Base-by-base conservation (phyloP, 106 monocot species). In the Vanilla planifolia region DNA sequence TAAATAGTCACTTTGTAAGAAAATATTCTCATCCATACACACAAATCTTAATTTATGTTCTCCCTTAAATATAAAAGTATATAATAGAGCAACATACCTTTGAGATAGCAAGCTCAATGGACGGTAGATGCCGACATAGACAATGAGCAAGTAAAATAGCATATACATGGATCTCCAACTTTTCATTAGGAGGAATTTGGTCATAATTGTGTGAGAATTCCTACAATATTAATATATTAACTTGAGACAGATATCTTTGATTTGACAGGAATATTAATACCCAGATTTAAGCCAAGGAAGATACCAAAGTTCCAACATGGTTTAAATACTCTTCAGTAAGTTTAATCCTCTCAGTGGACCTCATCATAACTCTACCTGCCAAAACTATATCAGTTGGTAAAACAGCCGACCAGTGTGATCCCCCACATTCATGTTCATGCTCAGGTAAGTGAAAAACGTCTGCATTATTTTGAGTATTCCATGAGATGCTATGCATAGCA, bases 361-460 rank as follows among this genome's bases (percentile, higher is more conserved):
- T 69, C 28, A 63, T 64, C 62, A 87, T 46, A 20, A 96, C 44
- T 69, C 96, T 69, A 42, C 83, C 90, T 72, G 83, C 80, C 58
- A 96, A 80, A 72, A 96, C 84, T 13, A 86, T 74, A 73, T 87
- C 80, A 51, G 79, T 9, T 61, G 96, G 96, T 37, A 96, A 77
- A 60, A 91, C 83, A 64, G 65, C 76, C 66, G 96, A 40, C 96
- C 96, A 96, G 63, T 81, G 76, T 51, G 64, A 42, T 23, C 96
- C 96, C 63, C 84, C 81, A 81, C 96, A 96, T 81, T 96, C 96
- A 79, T 96, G 90, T 53, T 58, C 62, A 71, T 96, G 96, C 72
- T 96, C 96, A 55, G 73, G 61, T 60, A 73, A 33, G 26, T 67
- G 59, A 37, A 59, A 8, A 66, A 55, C 29, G 35, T 43, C 28